A percentile compares a stretch with the other conserved stretches of the same genome.
phyloP scores from a whole-genome alignment of 225 moss, liverwort and hornwort species.

The Sphagnum tenellum region DNA sequence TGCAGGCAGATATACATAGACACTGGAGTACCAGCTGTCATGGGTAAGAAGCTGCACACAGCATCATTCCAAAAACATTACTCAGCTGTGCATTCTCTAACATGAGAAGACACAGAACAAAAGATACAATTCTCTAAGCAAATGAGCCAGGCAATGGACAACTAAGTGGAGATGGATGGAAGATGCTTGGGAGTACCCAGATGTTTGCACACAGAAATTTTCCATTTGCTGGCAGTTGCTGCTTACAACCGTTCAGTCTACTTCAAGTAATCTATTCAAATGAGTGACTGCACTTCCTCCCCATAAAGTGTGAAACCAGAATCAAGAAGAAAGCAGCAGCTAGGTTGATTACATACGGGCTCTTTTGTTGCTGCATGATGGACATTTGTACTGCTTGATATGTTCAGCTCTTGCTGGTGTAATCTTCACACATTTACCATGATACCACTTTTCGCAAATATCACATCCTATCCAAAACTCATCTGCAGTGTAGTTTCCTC shows the following conservation, averaged over 20 bases:
- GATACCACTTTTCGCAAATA: conserved; percentile 12
- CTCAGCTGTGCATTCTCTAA: conserved; percentile 3
- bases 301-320: background rate
- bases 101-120: background rate
- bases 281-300: no score
- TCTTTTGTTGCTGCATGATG: conserved; percentile 15
- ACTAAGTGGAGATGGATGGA: background rate
- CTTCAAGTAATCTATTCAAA: background rate
- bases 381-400: conserved; percentile 16
- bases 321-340: conserved; percentile 1
- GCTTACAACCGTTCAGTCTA: background rate
- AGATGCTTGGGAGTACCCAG: background rate
- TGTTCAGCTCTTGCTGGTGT: conserved; percentile 15
- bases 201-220: no score
- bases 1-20: conserved; percentile 4
- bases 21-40: conserved; percentile 7
- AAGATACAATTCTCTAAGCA: background rate
- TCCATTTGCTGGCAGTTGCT: no score
- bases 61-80: conserved; percentile 4
- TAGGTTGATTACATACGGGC: conserved; percentile 6
- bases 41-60: conserved; percentile 14
- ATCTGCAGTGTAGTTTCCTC: conserved; percentile 14
- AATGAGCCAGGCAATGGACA: background rate
- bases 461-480: conserved; percentile 16
- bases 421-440: conserved; percentile 14